These are phyloP conservation scores for Hemerocallis citrina DNA, from an alignment of 106 monocot species.

Conservation along the genomic window DNA sequence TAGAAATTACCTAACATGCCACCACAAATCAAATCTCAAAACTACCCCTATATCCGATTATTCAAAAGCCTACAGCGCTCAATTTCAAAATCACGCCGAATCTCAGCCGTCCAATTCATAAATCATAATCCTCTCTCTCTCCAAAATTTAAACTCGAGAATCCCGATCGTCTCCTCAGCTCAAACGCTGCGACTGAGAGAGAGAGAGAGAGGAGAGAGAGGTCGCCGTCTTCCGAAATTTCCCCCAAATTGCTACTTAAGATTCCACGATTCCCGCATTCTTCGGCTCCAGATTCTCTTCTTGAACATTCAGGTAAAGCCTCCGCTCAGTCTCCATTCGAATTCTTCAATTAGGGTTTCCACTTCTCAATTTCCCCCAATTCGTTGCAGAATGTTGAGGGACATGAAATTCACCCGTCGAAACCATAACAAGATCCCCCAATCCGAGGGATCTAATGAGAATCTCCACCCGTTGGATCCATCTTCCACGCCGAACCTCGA, in stretches of 20 bases:
- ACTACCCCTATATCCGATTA: conserved; percentile 7
- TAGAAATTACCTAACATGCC: too few relatives aligned
- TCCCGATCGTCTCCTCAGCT: background rate
- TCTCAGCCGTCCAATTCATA: conserved; percentile 13
- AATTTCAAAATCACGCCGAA: conserved; percentile 15
- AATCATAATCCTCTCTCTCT: background rate
- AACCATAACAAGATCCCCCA: conserved; percentile 18
- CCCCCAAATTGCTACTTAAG: background rate
- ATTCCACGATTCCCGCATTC: conserved; percentile 22
- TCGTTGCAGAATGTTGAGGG: conserved; percentile 63
- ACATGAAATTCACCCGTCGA: conserved; percentile 41
- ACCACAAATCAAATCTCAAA: too few relatives aligned
- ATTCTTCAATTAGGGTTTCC: background rate
- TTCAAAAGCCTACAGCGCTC: conserved; percentile 10
- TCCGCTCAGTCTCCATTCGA: background rate
- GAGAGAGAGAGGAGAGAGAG: background rate
- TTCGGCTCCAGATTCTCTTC: conserved; percentile 37
- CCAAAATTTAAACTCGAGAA: conserved; percentile 5
- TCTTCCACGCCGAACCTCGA: conserved; percentile 16
- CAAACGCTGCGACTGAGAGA: background rate
- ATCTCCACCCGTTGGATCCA: conserved; percentile 26
- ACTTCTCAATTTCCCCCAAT: background rate
- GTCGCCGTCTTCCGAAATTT: background rate
- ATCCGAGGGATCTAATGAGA: conserved; percentile 51
- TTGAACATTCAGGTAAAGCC: conserved; percentile 49